Percentiles rank a stretch among this genome's conserved stretches.
Conservation (phyloP, 306 rosid genomes). For the Arachis stenosperma region DNA sequence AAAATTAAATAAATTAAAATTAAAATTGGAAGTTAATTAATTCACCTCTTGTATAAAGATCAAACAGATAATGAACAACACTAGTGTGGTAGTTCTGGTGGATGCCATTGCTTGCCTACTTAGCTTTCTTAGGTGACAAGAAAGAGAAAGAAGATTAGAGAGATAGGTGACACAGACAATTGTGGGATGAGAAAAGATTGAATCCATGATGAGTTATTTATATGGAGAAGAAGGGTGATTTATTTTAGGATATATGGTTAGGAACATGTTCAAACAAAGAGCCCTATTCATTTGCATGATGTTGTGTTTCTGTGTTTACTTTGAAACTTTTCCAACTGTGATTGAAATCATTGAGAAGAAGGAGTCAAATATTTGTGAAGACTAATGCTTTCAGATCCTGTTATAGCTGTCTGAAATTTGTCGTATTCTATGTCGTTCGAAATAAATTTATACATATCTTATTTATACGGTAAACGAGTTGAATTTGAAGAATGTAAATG, state of each 20-base stretch:
- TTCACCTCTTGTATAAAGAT: conserved; percentile 45
- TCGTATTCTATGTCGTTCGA: neutral
- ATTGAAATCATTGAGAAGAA: neutral
- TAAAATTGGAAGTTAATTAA: too few relatives aligned
- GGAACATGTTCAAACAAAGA: neutral
- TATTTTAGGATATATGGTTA: neutral
- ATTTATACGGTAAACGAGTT: too few relatives aligned
- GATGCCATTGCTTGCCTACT: conserved; percentile 31
- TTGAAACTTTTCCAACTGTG: conserved; percentile 33
- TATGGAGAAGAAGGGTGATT: too few relatives aligned
- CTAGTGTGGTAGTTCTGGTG: conserved; percentile 27
- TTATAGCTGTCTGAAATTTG: too few relatives aligned
- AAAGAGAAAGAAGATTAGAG: neutral
- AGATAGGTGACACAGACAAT: conserved; percentile 13
- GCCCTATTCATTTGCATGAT: neutral
- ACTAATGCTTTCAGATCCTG: too few relatives aligned
- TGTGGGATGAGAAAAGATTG: conserved; percentile 18
- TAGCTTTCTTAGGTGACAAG: conserved; percentile 7
- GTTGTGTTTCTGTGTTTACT: neutral
- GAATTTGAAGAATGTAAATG: too few relatives aligned
- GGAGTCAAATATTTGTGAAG: too few relatives aligned
- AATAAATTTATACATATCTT: too few relatives aligned
- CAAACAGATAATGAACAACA: conserved; percentile 39
- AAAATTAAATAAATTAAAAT: too few relatives aligned
- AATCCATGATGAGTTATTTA: neutral